Conservation (phyloP, 2,329 filamentous ascomycete genomes). For the Coniochaeta pulveracea region DNA sequence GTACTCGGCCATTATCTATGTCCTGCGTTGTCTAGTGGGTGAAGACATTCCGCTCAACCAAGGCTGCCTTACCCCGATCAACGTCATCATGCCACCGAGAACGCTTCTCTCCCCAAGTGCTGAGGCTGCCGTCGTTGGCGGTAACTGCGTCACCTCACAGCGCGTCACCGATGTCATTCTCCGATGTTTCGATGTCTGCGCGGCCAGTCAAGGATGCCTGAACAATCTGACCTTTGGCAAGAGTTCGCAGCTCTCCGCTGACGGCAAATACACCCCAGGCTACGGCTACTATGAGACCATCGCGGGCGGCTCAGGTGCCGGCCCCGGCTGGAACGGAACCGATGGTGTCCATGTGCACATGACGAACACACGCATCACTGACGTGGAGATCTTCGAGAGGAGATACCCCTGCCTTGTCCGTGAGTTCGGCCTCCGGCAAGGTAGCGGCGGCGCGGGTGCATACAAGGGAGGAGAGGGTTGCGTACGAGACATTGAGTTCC, state of each 20-base stretch:
- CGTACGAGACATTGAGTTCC: constrained; percentile 60
- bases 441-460: constrained; percentile 10
- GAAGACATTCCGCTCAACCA: constrained; percentile 26
- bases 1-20: constrained; percentile 24
- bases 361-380: constrained; percentile 24
- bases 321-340: constrained; percentile 15
- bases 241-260: constrained; percentile 5
- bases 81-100: constrained; percentile 20
- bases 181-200: constrained; percentile 14
- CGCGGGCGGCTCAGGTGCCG: constrained; percentile 20
- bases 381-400: constrained; percentile 23
- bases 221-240: constrained; percentile 17
- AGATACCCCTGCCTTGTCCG: constrained; percentile 21
- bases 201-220: constrained; percentile 17
- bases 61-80: constrained; percentile 22
- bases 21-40: constrained; percentile 21
- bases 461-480: constrained; percentile 57
- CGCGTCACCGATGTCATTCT: constrained; percentile 21
- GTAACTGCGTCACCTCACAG: constrained; percentile 16
- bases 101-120: constrained; percentile 19
- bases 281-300: constrained; percentile 24
- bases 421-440: constrained; percentile 17
- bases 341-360: constrained; percentile 23
- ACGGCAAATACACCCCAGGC: constrained; percentile 14
- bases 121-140: constrained; percentile 28